Base-by-base conservation (phyloP, 108 stramenopile species). In the Conticribra weissflogii region DNA sequence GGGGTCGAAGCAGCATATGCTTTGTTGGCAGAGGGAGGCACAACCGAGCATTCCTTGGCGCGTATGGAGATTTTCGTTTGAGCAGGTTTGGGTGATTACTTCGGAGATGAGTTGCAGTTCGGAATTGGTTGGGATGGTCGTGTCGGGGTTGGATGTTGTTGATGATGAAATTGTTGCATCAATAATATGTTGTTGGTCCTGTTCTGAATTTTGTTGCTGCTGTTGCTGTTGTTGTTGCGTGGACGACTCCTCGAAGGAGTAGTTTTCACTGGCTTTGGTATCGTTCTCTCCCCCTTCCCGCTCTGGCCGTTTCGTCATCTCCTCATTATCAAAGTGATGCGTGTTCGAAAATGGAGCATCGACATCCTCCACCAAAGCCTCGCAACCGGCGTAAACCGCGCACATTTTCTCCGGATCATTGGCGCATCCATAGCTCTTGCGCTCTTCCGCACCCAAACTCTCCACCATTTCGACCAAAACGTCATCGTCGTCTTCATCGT, bases 1-100 rank as follows among this genome's bases (percentile, higher is more conserved):
- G 27, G 25, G 60, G 44, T 71, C 57, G 23, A 71, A 71, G 28
- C 70, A 71, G 36, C 70, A 71, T 16, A 71, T 61, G 36, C 59
- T 53, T 14, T 47, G 29, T 25, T 53, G 61, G 41, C 70, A 71
- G 12, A 71, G 47, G 8, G 31, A 32, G 1, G 51, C 70, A 19
- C 70, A 71, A 45, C 62, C 70, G 8, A 52, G 33, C 48, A 71
- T 32, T 18, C 52, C 59, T 2, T 54, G 70, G 30, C n/a, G 59
- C 41, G 31, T 71, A 24, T 52, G 59, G 1, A 71, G 51, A 50
- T 62, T 61, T 32, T 23, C 25, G n/a, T 51, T 71, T 1, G 56
- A 60, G 27, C 70, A 71, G 51, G 59, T 60, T 28, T 52, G 51
- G 17, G 52, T 61, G 59, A 71, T 61, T 45, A 71, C 59, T 7